Percentiles rank a stretch among this genome's conserved stretches.
Conservation (phyloP, 1,284 basidiomycete species). For the Phellopilus nigrolimitatus region DNA sequence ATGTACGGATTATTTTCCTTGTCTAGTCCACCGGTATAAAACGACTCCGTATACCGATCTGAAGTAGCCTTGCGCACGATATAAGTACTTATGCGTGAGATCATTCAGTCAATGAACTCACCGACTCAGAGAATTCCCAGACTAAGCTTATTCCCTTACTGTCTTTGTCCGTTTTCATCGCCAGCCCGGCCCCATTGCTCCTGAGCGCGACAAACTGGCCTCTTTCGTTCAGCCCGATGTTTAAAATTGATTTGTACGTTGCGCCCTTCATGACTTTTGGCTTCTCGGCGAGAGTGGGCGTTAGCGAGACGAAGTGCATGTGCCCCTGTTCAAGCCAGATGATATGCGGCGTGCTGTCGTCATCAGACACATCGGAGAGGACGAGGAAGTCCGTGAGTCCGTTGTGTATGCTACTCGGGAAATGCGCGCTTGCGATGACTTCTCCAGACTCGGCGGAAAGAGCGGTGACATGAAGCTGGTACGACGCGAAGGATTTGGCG, state of each 20-base stretch:
- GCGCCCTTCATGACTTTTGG: constrained; percentile 38
- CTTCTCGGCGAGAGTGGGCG: constrained; percentile 49
- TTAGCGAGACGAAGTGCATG: constrained; percentile 49
- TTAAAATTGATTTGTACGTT: constrained; percentile 46
- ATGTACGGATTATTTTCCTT: constrained; percentile 56
- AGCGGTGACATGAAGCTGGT: constrained; percentile 62
- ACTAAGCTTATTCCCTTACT: constrained; percentile 39
- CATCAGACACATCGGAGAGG: constrained; percentile 28
- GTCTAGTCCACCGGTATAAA: constrained; percentile 61
- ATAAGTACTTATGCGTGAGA: constrained; percentile 5
- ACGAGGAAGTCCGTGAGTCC: constrained; percentile 41
- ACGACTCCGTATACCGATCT: constrained; percentile 39
- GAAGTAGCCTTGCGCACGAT: constrained; percentile 39
- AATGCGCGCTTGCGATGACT: constrained; percentile 43
- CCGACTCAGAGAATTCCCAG: constrained; percentile 58
- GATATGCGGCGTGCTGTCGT: constrained; percentile 35
- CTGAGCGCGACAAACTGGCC: constrained; percentile 52
- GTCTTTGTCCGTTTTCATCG: constrained; percentile 45
- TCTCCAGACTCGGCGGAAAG: constrained; percentile 54
- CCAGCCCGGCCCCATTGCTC: constrained; percentile 48
- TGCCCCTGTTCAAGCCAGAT: constrained; percentile 64
- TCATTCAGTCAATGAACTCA: constrained; percentile 34
- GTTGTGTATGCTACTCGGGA: constrained; percentile 55
- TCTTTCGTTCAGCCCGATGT: constrained; percentile 45
- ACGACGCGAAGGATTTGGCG: constrained; percentile 55